These are phyloP conservation scores for Apostasia ramifera DNA, from an alignment of 106 monocot genomes.

Conservation along the genomic window DNA sequence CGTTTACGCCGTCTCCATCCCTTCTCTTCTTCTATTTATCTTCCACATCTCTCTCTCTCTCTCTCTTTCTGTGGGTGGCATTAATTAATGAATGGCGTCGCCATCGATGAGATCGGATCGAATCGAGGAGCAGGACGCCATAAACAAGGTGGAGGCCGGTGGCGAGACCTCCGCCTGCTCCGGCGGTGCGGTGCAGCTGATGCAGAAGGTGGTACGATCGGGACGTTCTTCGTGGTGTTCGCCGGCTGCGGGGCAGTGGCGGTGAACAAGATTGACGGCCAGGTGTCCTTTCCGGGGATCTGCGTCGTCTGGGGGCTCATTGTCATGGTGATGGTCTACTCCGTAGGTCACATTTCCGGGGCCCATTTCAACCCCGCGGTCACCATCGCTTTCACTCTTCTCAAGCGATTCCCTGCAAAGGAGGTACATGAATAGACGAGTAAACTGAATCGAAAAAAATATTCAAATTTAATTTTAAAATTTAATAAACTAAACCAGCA, in stretches of 20 bases:
- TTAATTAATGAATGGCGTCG: no score
- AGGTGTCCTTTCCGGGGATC: conserved; percentile 15
- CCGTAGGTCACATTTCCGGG: conserved; percentile 21
- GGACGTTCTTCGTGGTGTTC: conserved; percentile 24
- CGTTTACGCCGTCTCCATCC: no score
- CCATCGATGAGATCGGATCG: no score
- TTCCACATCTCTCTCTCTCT: no score
- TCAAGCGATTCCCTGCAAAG: conserved; percentile 8
- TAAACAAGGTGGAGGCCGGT: no score
- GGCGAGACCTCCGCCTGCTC: no score
- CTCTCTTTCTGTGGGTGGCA: no score
- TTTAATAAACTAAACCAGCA: not conserved
- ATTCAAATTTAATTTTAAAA: not conserved
- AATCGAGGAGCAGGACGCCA: no score
- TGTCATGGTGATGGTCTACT: conserved; percentile 27
- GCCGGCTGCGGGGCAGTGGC: conserved; percentile 17
- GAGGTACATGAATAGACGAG: conserved; percentile 1
- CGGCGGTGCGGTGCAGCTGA: no score
- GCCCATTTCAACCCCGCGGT: conserved; percentile 26
- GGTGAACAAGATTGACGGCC: conserved; percentile 20
- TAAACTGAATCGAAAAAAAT: not conserved
- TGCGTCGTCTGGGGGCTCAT: conserved; percentile 20
- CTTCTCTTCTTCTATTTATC: no score
- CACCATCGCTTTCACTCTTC: conserved; percentile 11
- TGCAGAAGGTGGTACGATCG: conserved; percentile 5